These are phyloP conservation scores for Pleurotus cornucopiae DNA, from an alignment of 768 basidiomycete genomes.

Conservation along the genomic window DNA sequence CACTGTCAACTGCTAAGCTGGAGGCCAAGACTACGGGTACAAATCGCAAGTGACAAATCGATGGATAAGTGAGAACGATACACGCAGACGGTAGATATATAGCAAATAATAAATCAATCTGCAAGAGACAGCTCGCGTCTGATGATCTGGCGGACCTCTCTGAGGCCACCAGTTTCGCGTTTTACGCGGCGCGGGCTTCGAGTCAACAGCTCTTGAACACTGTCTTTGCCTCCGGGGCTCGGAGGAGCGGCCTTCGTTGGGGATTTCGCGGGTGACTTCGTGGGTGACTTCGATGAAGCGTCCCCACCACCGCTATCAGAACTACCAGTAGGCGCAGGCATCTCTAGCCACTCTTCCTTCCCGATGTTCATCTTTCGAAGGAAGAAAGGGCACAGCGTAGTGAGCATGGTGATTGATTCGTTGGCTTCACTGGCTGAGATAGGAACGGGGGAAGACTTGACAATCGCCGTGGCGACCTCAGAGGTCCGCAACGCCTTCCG, in stretches of 20 bases:
- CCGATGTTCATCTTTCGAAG: conserved; percentile 58
- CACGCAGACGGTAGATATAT: neutral
- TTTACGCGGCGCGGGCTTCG: conserved; percentile 74
- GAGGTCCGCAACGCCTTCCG: conserved; percentile 63
- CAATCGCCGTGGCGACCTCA: conserved; percentile 64
- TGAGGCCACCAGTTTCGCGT: conserved; percentile 66
- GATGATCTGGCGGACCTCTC: conserved; percentile 80
- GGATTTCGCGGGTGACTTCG: conserved; percentile 20
- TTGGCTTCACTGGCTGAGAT: conserved; percentile 74
- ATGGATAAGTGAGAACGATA: neutral
- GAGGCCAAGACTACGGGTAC: too few relatives aligned
- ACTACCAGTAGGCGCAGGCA: conserved; percentile 44
- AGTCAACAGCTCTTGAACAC: conserved; percentile 54
- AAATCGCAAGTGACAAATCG: too few relatives aligned
- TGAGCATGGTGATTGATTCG: conserved; percentile 66
- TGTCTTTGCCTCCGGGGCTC: conserved; percentile 62
- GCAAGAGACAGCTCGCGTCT: conserved; percentile 71
- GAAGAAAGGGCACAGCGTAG: conserved; percentile 77
- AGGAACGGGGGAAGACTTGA: conserved; percentile 81
- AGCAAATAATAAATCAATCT: conserved; percentile 33
- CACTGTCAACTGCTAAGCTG: neutral
- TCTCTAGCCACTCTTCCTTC: conserved; percentile 56
- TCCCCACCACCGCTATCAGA: conserved; percentile 19
- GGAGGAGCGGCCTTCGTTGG: conserved; percentile 26
- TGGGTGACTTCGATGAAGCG: conserved; percentile 26